Evolutionary conservation across 2,329 filamentous ascomycete species (phyloP), one percentile per base, ranked within the genome.

Genomic region (Madurella mycetomatis): DNA sequence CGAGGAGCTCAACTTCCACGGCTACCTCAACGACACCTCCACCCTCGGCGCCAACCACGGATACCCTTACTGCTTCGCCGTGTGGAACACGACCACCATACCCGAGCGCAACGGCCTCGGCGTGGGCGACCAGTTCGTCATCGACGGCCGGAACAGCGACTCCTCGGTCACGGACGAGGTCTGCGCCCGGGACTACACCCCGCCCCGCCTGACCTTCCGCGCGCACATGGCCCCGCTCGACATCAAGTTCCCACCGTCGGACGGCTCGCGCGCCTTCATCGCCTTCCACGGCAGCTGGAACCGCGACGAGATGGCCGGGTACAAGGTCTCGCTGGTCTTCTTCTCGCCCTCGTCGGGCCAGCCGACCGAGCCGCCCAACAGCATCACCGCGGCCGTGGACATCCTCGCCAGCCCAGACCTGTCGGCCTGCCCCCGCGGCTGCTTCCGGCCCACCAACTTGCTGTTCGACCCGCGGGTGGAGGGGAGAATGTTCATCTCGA

Each of bases 171-270:
- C 73, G 32, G 78, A 81, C 65, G 65, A 69, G 5, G 64, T 68
- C 11, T 82, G 78, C 63, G 70, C 70, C 2, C 55, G 65, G 9
- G 65, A 76, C 25, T 75, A 72, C 19, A 67, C 76, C 16, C 60
- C 75, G 3, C 79, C 87, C 58, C 57, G 81, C 1, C 71, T 90
- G 30, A 81, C 81, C 5, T 80, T 80, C 62, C 71, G 72, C 48
- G 81, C 87, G 1, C 88, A 91, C 65, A 85, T 79, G 65, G 86
- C 87, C 0, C 88, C 88, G 0, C 72, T 90, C 1, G 86, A 89
- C 60, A 80, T 90, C 64, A 82, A 83, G 57, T 91, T 91, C 72
- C 76, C 80, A 58, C 64, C 73, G 0, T 16, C 15, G 9, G 70
- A 76, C 41, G 81, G 80, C 37, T 78, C 76, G 12, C 77, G 74